Evolutionary conservation across 2,329 filamentous ascomycete genomes (phyloP), one percentile per base, ranked within the genome.

Genomic region (Sporothrix phasma): DNA sequence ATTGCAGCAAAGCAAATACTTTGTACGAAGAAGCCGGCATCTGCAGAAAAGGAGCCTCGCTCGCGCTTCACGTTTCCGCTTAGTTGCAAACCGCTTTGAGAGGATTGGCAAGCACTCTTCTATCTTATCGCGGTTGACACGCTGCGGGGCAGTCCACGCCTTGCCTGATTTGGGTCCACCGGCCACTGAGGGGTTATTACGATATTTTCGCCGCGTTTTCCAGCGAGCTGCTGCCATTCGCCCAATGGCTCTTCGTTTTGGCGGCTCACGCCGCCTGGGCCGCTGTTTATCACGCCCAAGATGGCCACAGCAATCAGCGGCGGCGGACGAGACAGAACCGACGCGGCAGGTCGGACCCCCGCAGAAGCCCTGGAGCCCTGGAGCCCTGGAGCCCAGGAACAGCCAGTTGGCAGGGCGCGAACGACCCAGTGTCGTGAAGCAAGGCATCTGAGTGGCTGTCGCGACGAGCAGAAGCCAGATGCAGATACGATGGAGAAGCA

Each of bases 161-260:
- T 60, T 34, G 15, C 34, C 60, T 6, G 24, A 41, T 59, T 54
- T 41, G 29, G 54, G 29, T 22, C 31, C 51, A 31, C 31, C 49
- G 46, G 53, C 41, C 53, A 62, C 65, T 67, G 67, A 67, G 67
- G 66, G 67, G 67, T 65, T 64, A 64, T 58, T 51, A n/a, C n/a
- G n/a, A n/a, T n/a, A 67, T 66, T 68, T 67, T 68, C 66, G 64
- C 66, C 66, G 67, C 66, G 65, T 64, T 67, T 66, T 68, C 64
- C 65, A 68, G 67, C 67, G 67, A 65, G 46, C 56, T 43, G 39
- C 51, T 63, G 49, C 47, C 24, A 65, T 62, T 67, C 62, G 63
- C 37, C 43, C 29, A 53, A 46, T 53, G 22, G 47, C 45, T 47
- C 41, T 47, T 43, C 29, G n/a, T 24, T 34, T 54, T 39, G 41